Conservation (phyloP, 345 rosid species). For the Ricinus communis region DNA sequence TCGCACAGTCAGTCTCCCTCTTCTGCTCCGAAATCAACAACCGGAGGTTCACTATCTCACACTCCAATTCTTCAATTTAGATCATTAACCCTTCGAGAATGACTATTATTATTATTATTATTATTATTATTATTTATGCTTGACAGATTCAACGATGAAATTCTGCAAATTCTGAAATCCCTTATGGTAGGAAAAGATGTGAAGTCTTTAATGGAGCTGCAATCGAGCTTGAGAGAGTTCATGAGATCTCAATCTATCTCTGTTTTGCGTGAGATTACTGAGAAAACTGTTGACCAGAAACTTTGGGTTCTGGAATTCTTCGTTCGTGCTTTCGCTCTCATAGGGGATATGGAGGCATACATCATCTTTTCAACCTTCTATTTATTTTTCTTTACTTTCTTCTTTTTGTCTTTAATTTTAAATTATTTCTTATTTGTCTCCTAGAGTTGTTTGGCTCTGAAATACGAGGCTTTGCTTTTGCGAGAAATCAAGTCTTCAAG, state of each 20-base stretch:
- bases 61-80: background rate
- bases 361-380: background rate
- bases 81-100: background rate
- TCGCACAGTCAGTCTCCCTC: slow-evolving; percentile 37
- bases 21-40: slow-evolving; percentile 46
- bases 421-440: background rate
- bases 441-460: slow-evolving; percentile 73
- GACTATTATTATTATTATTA: too few relatives aligned
- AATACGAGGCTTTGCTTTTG: slow-evolving; percentile 66
- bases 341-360: slow-evolving; percentile 69
- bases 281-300: slow-evolving; percentile 46
- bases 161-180: slow-evolving; percentile 60
- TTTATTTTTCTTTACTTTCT: too few relatives aligned
- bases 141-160: slow-evolving; percentile 56
- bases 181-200: slow-evolving; percentile 52
- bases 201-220: slow-evolving; percentile 40
- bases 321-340: slow-evolving; percentile 64
- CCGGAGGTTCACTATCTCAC: slow-evolving; percentile 42
- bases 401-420: background rate
- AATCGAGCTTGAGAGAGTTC: slow-evolving; percentile 46
- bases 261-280: slow-evolving; percentile 39
- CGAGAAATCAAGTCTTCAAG: slow-evolving; percentile 51
- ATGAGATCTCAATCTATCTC: slow-evolving; percentile 50
- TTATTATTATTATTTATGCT: slow-evolving; percentile 6
- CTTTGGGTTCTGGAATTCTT: slow-evolving; percentile 72